Evolutionary conservation across 2,329 filamentous ascomycete genomes (phyloP).

Genomic region (Paraphaeosphaeria sporulosa): DNA sequence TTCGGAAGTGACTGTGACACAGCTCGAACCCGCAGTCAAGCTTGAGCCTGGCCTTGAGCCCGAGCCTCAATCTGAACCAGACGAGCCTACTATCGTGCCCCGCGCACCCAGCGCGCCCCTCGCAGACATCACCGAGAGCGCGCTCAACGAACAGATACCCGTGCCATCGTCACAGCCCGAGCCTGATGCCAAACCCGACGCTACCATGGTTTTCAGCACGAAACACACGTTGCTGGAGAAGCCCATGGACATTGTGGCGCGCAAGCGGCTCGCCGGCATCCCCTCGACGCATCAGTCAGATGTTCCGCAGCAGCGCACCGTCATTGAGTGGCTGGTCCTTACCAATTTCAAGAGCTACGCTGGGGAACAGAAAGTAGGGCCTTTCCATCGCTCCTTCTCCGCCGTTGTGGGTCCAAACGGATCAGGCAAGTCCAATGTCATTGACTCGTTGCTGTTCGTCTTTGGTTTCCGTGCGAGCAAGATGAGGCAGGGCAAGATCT

Average conservation of each 20-base stretch:
- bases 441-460: slow-evolving; percentile 97
- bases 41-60: slow-evolving; percentile 53
- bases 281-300: slow-evolving; percentile 74
- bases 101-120: slow-evolving; percentile 69
- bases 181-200: slow-evolving; percentile 12
- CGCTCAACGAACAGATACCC: slow-evolving; percentile 68
- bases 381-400: slow-evolving; percentile 96
- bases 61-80: slow-evolving; percentile 34
- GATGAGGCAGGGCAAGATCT: slow-evolving; percentile 99
- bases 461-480: slow-evolving; percentile 99
- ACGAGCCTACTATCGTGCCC: slow-evolving; percentile 46
- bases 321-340: slow-evolving; percentile 89
- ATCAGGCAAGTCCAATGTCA: slow-evolving; percentile 98
- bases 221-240: slow-evolving; percentile 82
- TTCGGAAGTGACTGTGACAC: slow-evolving; percentile 25
- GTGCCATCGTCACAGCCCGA: slow-evolving; percentile 49
- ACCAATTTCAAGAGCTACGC: slow-evolving; percentile 99
- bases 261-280: slow-evolving; percentile 74
- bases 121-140: slow-evolving; percentile 74
- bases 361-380: slow-evolving; percentile 91
- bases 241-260: slow-evolving; percentile 92
- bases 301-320: slow-evolving; percentile 83
- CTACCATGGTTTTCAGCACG: slow-evolving; percentile 67
- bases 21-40: slow-evolving; percentile 41
- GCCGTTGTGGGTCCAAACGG: slow-evolving; percentile 98